Conservation (phyloP, 2,329 filamentous ascomycete genomes). For the Apiospora sp. region DNA sequence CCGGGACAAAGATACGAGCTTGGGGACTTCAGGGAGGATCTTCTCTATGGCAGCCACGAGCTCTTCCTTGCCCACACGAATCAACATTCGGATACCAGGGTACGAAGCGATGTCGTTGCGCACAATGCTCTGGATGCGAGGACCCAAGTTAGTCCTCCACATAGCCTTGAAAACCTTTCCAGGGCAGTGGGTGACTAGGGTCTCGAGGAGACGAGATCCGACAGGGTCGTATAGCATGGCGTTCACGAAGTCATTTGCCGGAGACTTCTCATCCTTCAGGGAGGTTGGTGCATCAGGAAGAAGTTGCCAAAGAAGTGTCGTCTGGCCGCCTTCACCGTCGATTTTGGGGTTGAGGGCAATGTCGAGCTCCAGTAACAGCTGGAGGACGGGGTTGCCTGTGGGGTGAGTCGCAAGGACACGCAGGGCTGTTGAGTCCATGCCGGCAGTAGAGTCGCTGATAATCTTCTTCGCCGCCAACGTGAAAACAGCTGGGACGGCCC, state of each 20-base stretch:
- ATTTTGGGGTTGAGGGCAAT: constrained; percentile 75
- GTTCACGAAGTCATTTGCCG: constrained; percentile 80
- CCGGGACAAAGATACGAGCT: constrained; percentile 77
- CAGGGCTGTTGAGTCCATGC: constrained; percentile 80
- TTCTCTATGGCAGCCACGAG: constrained; percentile 75
- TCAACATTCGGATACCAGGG: constrained; percentile 82
- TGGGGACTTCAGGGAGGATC: constrained; percentile 76
- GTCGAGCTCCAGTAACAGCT: constrained; percentile 88
- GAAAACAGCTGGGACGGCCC: constrained; percentile 82
- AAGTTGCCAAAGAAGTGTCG: constrained; percentile 75
- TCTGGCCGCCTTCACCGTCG: constrained; percentile 51
- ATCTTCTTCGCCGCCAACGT: constrained; percentile 80
- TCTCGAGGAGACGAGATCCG: constrained; percentile 89
- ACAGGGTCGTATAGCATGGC: constrained; percentile 89
- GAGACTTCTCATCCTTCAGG: constrained; percentile 75
- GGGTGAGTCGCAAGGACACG: constrained; percentile 87
- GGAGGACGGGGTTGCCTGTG: constrained; percentile 91
- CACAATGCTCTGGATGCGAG: constrained; percentile 79
- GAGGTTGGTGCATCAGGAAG: constrained; percentile 78
- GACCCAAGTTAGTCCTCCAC: constrained; percentile 80
- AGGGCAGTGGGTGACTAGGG: constrained; percentile 79
- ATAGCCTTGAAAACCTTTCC: constrained; percentile 92
- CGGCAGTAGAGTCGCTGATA: constrained; percentile 76
- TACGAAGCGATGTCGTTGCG: constrained; percentile 93
- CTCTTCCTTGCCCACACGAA: constrained; percentile 86